These are phyloP conservation scores for Hydnomerulius pinastri DNA, from an alignment of 768 basidiomycete species.

Conservation along the genomic window DNA sequence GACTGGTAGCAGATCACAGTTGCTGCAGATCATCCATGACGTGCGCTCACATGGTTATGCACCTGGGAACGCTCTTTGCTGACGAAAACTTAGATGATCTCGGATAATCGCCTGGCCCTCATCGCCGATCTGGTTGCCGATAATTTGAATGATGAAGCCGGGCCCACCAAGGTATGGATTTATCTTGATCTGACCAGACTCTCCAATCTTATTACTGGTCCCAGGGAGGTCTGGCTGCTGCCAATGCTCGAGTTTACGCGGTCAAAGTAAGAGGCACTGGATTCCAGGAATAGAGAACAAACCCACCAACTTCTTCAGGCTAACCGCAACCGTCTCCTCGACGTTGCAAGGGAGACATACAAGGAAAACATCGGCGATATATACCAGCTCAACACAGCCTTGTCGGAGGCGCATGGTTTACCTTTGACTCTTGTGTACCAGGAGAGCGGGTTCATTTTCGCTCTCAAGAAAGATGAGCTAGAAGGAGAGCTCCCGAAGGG, in stretches of 20 bases:
- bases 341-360: conserved; percentile 93
- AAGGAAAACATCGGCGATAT: conserved; percentile 93
- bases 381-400: conserved; percentile 57
- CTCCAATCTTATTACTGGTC: not conserved
- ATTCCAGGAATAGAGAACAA: not conserved
- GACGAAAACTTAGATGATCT: conserved; percentile 56
- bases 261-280: conserved; percentile 53
- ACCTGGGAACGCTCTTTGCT: not conserved
- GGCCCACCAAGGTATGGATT: conserved; percentile 55
- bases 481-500: conserved; percentile 61
- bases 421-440: conserved; percentile 71
- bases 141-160: conserved; percentile 73
- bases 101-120: conserved; percentile 65
- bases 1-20: conserved; percentile 52
- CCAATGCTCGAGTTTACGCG: conserved; percentile 86
- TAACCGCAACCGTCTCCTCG: conserved; percentile 79
- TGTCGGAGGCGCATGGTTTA: conserved; percentile 64
- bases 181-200: not conserved
- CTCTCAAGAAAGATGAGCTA: conserved; percentile 58
- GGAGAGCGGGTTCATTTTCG: conserved; percentile 73
- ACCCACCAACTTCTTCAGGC: conserved; percentile 43
- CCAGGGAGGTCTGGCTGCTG: conserved; percentile 70
- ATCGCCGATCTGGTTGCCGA: conserved; percentile 62
- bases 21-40: conserved; percentile 63
- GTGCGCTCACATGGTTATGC: conserved; percentile 40